Base-by-base conservation (phyloP, 2,329 filamentous ascomycete genomes). In the Coniochaeta ligniaria region DNA sequence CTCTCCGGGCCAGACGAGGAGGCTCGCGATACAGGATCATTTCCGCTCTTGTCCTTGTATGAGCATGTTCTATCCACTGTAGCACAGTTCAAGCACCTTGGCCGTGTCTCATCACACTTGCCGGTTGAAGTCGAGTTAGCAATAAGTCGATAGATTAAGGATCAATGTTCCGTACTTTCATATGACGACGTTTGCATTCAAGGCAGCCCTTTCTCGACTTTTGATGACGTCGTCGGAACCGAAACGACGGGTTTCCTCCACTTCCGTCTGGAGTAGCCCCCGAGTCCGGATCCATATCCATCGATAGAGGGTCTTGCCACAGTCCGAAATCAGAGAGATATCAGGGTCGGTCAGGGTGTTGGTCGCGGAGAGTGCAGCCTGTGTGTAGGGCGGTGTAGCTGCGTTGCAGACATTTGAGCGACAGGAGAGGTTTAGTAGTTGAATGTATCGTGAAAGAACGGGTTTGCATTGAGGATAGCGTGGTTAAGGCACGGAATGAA, bases 121-220 rank as follows among this genome's bases (percentile, higher is more conserved):
- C 3, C 16, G 38, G 16, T 41, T n/a, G 22, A 28, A 56, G 33
- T 12, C 54, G 8, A 58, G 50, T 45, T 8, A 62, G 17, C n/a
- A 31, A 5, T 11, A 61, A 20, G 50, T 28, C 8, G 3, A 5
- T 22, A 28, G 12, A 16, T 55, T 41, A 26, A 7, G 36, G 55
- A 24, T 52, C 56, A 17, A 36, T 12, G 14, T 26, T 41, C 6
- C 60, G 31, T 59, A 67, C 67, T 63, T 72, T 72, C 62, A 72
- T 69, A 59, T 73, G 71, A 8, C 70, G 66, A 33, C 69, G 64
- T 61, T 73, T 73, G 61, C 71, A 72, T 50, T 73, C 71, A 11
- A 68, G 62, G 63, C 71, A 73, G 1, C 70, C 71, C 24, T 64
- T 68, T 35, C 70, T 64, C 9, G 71, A 72, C 58, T 72, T 71